These are phyloP conservation scores for Penicillium glabrum DNA, from an alignment of 2,329 filamentous ascomycete genomes.

Conservation along the genomic window DNA sequence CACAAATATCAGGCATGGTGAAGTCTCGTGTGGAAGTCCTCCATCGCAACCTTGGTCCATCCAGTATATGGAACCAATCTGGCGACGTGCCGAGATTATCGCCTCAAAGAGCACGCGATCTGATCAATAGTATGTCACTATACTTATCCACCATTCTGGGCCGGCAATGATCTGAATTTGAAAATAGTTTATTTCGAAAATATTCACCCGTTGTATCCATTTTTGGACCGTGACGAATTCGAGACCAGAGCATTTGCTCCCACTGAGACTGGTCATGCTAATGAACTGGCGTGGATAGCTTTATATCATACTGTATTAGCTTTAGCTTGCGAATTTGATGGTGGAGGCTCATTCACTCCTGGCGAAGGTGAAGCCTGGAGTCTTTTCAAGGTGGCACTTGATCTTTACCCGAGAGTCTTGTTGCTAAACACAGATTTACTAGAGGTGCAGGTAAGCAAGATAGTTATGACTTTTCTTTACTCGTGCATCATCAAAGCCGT, in stretches of 20 bases:
- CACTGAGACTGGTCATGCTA: neutral
- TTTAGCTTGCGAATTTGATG: neutral
- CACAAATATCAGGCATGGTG: too few relatives aligned
- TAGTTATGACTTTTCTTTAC: too few relatives aligned
- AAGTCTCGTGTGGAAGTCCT: too few relatives aligned
- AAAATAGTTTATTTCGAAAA: neutral
- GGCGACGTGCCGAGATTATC: too few relatives aligned
- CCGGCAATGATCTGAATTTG: too few relatives aligned
- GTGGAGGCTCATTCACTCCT: neutral
- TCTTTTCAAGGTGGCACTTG: constrained; percentile 4
- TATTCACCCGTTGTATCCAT: constrained; percentile 1
- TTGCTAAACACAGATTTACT: neutral
- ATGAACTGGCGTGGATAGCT: neutral
- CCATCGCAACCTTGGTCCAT: too few relatives aligned
- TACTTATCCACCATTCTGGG: too few relatives aligned
- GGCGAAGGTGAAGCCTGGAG: neutral
- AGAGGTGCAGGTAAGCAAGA: too few relatives aligned
- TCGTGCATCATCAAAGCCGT: too few relatives aligned
- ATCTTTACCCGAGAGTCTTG: neutral
- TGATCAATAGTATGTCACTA: too few relatives aligned
- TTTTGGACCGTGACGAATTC: constrained; percentile 1
- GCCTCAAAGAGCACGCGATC: too few relatives aligned
- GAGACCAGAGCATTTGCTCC: neutral
- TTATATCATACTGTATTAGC: neutral
- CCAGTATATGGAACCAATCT: too few relatives aligned